phyloP scores from a whole-genome alignment of 805 yeast species.

The Ogataea thermomethanolica region DNA sequence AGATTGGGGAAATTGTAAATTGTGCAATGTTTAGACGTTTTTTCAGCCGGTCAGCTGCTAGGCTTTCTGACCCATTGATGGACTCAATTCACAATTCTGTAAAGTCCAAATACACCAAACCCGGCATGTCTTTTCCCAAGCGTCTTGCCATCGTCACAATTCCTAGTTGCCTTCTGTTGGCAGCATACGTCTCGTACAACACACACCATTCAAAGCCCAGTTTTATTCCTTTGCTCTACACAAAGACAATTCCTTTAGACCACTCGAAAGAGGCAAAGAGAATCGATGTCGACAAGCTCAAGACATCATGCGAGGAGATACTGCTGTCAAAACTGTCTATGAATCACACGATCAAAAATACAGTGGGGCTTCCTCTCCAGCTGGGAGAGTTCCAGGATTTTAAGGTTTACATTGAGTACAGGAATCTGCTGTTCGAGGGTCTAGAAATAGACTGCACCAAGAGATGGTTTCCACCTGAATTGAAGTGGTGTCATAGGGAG shows the following conservation, averaged over 20 bases:
- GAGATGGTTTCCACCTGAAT: conserved; percentile 27
- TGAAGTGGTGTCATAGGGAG: conserved; percentile 24
- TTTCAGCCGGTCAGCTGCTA: not conserved
- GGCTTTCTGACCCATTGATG: conserved; percentile 5
- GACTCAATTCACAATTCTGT: conserved; percentile 17
- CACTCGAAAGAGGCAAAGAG: conserved; percentile 26
- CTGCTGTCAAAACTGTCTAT: conserved; percentile 30
- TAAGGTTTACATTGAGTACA: conserved; percentile 30
- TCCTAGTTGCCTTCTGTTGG: conserved; percentile 22
- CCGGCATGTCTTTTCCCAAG: conserved; percentile 17
- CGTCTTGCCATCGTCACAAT: conserved; percentile 19
- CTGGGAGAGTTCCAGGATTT: conserved; percentile 29
- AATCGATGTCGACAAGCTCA: conserved; percentile 29
- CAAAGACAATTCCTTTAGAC: conserved; percentile 26
- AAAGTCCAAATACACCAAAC: conserved; percentile 10
- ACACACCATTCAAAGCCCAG: conserved; percentile 29
- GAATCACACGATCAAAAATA: conserved; percentile 26
- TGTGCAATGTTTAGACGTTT: not conserved
- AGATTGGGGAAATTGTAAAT: conserved; percentile 6
- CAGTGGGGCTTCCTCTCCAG: conserved; percentile 33
- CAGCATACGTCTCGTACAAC: conserved; percentile 30
- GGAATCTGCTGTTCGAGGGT: conserved; percentile 31
- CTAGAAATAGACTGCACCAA: conserved; percentile 30
- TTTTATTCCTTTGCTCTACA: conserved; percentile 32
- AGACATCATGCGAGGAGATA: conserved; percentile 23